Percentiles rank a stretch among this genome's conserved stretches.
These are phyloP conservation scores for Alternaria consortialis DNA, from an alignment of 2,329 filamentous ascomycete genomes.

Conservation along the genomic window DNA sequence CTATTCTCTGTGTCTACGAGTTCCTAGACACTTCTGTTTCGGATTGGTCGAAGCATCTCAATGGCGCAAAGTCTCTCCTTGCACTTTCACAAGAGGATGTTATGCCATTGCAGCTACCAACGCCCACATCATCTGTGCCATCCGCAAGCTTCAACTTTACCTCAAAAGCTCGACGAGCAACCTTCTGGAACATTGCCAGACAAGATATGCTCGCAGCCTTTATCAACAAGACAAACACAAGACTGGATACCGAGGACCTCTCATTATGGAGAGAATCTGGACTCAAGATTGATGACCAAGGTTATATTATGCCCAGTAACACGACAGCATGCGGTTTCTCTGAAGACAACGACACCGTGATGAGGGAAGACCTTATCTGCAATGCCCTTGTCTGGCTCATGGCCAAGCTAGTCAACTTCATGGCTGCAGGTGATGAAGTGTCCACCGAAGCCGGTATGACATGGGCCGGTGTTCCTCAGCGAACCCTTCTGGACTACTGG, in stretches of 20 bases:
- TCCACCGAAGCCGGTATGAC: constrained; percentile 48
- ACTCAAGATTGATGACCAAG: constrained; percentile 64
- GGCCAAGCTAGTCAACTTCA: constrained; percentile 72
- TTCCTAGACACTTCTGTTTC: constrained; percentile 71
- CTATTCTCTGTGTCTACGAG: constrained; percentile 73
- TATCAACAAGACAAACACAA: constrained; percentile 68
- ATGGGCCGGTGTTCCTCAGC: constrained; percentile 59
- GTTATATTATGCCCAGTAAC: constrained; percentile 61
- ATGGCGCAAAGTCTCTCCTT: constrained; percentile 70
- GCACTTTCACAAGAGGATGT: constrained; percentile 63
- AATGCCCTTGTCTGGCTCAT: constrained; percentile 73
- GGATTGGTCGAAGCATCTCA: constrained; percentile 71
- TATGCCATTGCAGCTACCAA: constrained; percentile 56
- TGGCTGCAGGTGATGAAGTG: constrained; percentile 65
- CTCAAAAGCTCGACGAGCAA: constrained; percentile 65
- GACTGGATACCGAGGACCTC: constrained; percentile 69
- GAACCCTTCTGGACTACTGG: constrained; percentile 63
- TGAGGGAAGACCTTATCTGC: constrained; percentile 70
- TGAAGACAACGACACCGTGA: constrained; percentile 57
- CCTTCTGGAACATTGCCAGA: constrained; percentile 73
- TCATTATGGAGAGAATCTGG: constrained; percentile 71
- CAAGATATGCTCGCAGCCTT: constrained; percentile 72
- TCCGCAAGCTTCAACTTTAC: constrained; percentile 47
- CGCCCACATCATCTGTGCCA: constrained; percentile 45
- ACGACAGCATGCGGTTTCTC: constrained; percentile 51